Evolutionary conservation across 2,329 filamentous ascomycete species (phyloP), one percentile per base, ranked within the genome.

Genomic region (Lasiodiplodia sp.): DNA sequence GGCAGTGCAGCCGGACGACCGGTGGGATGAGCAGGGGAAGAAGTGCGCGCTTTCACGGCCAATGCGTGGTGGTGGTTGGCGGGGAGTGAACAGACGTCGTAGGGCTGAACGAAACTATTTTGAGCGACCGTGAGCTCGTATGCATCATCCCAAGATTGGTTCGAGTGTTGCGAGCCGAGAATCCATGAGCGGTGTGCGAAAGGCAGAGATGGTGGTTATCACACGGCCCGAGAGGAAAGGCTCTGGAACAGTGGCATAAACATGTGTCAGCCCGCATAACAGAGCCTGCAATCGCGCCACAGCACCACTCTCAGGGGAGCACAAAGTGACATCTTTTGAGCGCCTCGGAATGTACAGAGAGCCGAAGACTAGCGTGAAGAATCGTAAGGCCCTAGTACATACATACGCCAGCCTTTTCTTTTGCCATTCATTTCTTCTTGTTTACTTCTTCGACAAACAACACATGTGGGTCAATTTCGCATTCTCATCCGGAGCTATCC

Each of bases 131-230:
- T 47, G 44, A 11, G 34, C 47, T 49, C 44, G 40, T 64, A 34
- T 64, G 60, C 60, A 64, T 38, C 18, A 49, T 28, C 51, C 47
- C 21, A n/a, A 52, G 21, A 25, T 37, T 64, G 47, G 47, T 52
- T 18, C 31, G n/a, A 12, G 44, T 21, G 44, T 10, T 47, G 38
- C 23, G 58, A 44, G 40, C 40, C 16, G 58, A 21, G 28, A 25
- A 28, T 4, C n/a, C 16, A 12, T 16, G 58, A 34, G 58, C 58
- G 60, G 44, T 52, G 47, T 38, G 18, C 28, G 47, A 64, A 11
- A 5, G 55, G 16, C 40, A 31, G 10, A 14, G 28, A 21, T 47
- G 44, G 44, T 7, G 44, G 21, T 21, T 7, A 8, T 47, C 18
- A 47, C 44, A 21, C n/a, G 40, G 18, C 18, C 18, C 40, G 16